Percentiles rank a stretch among this genome's conserved stretches.
Evolutionary conservation across 768 basidiomycete genomes (phyloP).

Genomic region (Hydnum rufescens): DNA sequence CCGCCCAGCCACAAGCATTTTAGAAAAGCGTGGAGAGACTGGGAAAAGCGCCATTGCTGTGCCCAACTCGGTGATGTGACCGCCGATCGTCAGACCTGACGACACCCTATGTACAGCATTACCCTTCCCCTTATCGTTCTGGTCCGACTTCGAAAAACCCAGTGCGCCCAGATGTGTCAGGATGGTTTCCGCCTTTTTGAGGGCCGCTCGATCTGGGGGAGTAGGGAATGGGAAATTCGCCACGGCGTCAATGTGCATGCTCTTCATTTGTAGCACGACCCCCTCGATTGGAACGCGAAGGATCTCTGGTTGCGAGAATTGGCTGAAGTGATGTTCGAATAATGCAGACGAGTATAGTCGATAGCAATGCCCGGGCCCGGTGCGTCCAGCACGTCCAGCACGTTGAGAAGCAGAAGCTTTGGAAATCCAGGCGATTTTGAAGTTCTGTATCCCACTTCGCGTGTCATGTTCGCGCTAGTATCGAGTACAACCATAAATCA

Average conservation of each 20-base stretch:
- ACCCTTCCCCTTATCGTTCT: slow-evolving; percentile 14
- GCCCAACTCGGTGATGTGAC: slow-evolving; percentile 76
- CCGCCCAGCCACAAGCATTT: slow-evolving; percentile 73
- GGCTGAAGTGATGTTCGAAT: slow-evolving; percentile 79
- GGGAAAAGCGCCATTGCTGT: slow-evolving; percentile 86
- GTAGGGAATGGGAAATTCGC: slow-evolving; percentile 98
- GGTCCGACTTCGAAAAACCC: slow-evolving; percentile 13
- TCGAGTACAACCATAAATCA: neutral
- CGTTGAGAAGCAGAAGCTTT: slow-evolving; percentile 90
- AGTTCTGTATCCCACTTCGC: slow-evolving; percentile 69
- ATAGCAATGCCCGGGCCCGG: slow-evolving; percentile 96
- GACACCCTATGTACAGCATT: slow-evolving; percentile 15
- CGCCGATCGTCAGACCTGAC: slow-evolving; percentile 20
- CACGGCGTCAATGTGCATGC: slow-evolving; percentile 93
- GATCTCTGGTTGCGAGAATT: slow-evolving; percentile 80
- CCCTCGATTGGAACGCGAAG: slow-evolving; percentile 92
- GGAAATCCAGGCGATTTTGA: slow-evolving; percentile 82
- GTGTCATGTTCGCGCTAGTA: slow-evolving; percentile 65
- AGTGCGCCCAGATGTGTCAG: slow-evolving; percentile 74
- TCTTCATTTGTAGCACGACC: slow-evolving; percentile 95
- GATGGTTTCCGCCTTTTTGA: slow-evolving; percentile 65
- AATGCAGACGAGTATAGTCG: slow-evolving; percentile 90
- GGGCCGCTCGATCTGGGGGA: slow-evolving; percentile 57
- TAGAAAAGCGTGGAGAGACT: slow-evolving; percentile 81
- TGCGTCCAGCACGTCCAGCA: slow-evolving; percentile 91